Percentiles rank a stretch among this genome's conserved stretches.
These are phyloP conservation scores for Saccharomycodes ludwigii DNA, from an alignment of 805 yeast genomes.

Conservation along the genomic window DNA sequence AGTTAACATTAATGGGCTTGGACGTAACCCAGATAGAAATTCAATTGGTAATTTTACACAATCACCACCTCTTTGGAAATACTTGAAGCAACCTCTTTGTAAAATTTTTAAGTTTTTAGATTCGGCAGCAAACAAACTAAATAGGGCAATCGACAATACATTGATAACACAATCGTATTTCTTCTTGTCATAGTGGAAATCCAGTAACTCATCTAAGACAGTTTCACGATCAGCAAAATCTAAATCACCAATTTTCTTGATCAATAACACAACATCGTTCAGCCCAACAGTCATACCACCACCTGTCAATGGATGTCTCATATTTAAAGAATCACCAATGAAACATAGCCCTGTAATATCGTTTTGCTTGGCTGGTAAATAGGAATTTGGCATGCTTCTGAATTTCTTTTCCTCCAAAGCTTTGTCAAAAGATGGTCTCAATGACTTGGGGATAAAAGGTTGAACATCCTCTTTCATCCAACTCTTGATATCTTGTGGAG, in stretches of 20 bases:
- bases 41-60: conserved; percentile 71
- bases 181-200: conserved; percentile 73
- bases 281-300: conserved; percentile 99
- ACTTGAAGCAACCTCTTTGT: conserved; percentile 81
- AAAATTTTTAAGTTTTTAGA: conserved; percentile 48
- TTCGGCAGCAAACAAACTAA: conserved; percentile 83
- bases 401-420: conserved; percentile 51
- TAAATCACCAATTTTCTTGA: conserved; percentile 32
- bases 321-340: conserved; percentile 87
- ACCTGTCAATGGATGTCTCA: conserved; percentile 97
- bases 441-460: conserved; percentile 52
- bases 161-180: conserved; percentile 73
- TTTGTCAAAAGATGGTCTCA: conserved; percentile 53
- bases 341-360: conserved; percentile 63
- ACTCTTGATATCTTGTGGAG: conserved; percentile 57
- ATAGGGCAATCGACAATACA: conserved; percentile 81
- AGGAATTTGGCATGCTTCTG: conserved; percentile 90
- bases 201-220: conserved; percentile 43
- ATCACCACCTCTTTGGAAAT: conserved; percentile 75
- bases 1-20: conserved; percentile 62
- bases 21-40: conserved; percentile 69
- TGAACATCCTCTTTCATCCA: conserved; percentile 52
- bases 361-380: conserved; percentile 65
- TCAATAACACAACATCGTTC: conserved; percentile 61
- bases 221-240: conserved; percentile 42